A percentile compares a stretch with the other conserved stretches of the same genome.
These are phyloP conservation scores for Apophysomyces elegans DNA, from an alignment of 371 early-diverging fungal species.

Conservation along the genomic window DNA sequence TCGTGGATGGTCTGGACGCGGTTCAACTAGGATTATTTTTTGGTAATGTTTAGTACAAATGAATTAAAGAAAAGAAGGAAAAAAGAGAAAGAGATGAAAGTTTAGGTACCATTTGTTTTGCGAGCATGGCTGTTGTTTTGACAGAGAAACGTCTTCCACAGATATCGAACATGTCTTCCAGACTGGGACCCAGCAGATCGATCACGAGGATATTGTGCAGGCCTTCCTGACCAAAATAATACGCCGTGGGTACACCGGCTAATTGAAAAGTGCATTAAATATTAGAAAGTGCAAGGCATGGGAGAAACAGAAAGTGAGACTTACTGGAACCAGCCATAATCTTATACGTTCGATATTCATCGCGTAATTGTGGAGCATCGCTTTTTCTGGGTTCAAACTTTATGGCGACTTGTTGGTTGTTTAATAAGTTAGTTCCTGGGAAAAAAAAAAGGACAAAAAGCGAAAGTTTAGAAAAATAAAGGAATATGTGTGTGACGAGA, in stretches of 20 bases:
- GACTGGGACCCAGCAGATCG: conserved; percentile 93
- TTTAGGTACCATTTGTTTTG: conserved; percentile 85
- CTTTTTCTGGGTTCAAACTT: conserved; percentile 93
- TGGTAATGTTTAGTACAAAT: not conserved
- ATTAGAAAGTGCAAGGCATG: no score
- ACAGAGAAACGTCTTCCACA: conserved; percentile 89
- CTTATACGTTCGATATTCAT: conserved; percentile 91
- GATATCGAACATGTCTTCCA: conserved; percentile 96
- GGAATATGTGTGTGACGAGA: no score
- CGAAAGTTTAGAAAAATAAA: conserved; percentile 10
- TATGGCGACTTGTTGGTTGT: conserved; percentile 86
- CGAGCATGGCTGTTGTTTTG: conserved; percentile 95
- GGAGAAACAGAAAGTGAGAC: no score
- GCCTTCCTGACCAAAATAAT: conserved; percentile 96
- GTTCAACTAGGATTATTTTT: conserved; percentile 60
- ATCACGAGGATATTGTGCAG: conserved; percentile 93
- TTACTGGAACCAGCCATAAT: conserved; percentile 74
- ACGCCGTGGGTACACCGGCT: conserved; percentile 86
- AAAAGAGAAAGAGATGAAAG: conserved; percentile 6
- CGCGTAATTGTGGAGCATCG: conserved; percentile 91
- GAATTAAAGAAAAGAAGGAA: not conserved
- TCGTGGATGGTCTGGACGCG: conserved; percentile 97
- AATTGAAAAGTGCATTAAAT: not conserved
- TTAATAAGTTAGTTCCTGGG: conserved; percentile 71
- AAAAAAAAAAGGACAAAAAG: not conserved